Conservation (phyloP, 2,329 filamentous ascomycete species). For the Proliferodiscus dingleyae region DNA sequence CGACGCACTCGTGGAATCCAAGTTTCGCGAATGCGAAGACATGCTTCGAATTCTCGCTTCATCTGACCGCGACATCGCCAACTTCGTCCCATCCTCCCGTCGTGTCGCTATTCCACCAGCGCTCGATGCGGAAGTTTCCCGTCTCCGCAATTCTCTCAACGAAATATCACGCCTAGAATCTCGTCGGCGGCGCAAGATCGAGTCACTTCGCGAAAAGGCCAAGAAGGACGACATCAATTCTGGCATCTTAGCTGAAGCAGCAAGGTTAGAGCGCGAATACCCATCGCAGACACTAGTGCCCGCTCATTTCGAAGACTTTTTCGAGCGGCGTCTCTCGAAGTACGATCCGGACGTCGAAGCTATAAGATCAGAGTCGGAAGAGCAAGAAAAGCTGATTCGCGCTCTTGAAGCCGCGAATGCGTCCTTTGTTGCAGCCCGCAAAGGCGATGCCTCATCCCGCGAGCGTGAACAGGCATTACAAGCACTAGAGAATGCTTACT, state of each 20-base stretch:
- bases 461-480: slow-evolving; percentile 86
- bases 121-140: slow-evolving; percentile 73
- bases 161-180: slow-evolving; percentile 81
- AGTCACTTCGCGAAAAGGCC: slow-evolving; percentile 71
- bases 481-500: slow-evolving; percentile 82
- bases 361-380: slow-evolving; percentile 64
- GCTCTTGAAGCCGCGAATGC: slow-evolving; percentile 72
- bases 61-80: slow-evolving; percentile 74
- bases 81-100: slow-evolving; percentile 83
- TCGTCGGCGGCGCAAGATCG: slow-evolving; percentile 71
- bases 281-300: slow-evolving; percentile 80
- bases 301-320: slow-evolving; percentile 87
- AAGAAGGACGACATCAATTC: slow-evolving; percentile 84
- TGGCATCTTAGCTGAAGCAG: slow-evolving; percentile 77
- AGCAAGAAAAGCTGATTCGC: slow-evolving; percentile 68
- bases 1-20: slow-evolving; percentile 61
- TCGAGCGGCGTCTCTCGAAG: slow-evolving; percentile 72
- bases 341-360: slow-evolving; percentile 76
- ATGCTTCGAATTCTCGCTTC: slow-evolving; percentile 73
- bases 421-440: slow-evolving; percentile 68
- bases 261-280: slow-evolving; percentile 78
- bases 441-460: slow-evolving; percentile 51
- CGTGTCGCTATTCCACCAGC: slow-evolving; percentile 73
- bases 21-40: slow-evolving; percentile 70
- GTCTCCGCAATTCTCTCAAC: slow-evolving; percentile 74